Conservation (phyloP, 495 filamentous ascomycete species). For the Articulospora tetracladia region DNA sequence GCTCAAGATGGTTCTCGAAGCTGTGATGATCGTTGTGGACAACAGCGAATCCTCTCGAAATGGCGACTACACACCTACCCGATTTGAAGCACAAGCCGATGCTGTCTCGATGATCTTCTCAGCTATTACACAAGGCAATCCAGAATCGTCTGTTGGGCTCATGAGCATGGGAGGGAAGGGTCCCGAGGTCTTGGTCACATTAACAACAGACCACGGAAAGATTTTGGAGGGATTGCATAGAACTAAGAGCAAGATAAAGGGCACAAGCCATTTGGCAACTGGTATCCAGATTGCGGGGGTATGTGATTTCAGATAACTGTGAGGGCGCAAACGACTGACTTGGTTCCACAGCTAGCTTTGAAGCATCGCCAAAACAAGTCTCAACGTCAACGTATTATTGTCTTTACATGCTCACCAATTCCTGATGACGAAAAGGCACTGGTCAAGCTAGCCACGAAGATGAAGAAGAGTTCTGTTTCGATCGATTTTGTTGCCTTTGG, state of each 20-base stretch:
- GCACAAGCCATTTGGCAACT: slow-evolving; percentile 79
- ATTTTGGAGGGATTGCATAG: slow-evolving; percentile 89
- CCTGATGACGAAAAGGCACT: slow-evolving; percentile 83
- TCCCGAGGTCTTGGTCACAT: slow-evolving; percentile 91
- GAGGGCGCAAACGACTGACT: neutral
- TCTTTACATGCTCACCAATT: slow-evolving; percentile 91
- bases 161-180: slow-evolving; percentile 99
- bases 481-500: slow-evolving; percentile 95
- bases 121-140: slow-evolving; percentile 88
- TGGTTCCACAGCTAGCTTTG: slow-evolving; percentile 68
- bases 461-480: slow-evolving; percentile 93
- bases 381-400: slow-evolving; percentile 90
- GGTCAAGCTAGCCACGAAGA: slow-evolving; percentile 88
- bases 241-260: slow-evolving; percentile 95
- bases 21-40: slow-evolving; percentile 76
- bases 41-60: slow-evolving; percentile 98
- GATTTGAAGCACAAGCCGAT: slow-evolving; percentile 94
- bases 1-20: slow-evolving; percentile 56
- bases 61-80: slow-evolving; percentile 90
- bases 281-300: slow-evolving; percentile 93
- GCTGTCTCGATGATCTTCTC: slow-evolving; percentile 93
- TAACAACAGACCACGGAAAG: slow-evolving; percentile 93
- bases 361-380: slow-evolving; percentile 98
- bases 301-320: slow-evolving; percentile 35
- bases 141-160: slow-evolving; percentile 92